phyloP scores from a whole-genome alignment of 2,329 filamentous ascomycete species.

The Cryphonectria radicalis region DNA sequence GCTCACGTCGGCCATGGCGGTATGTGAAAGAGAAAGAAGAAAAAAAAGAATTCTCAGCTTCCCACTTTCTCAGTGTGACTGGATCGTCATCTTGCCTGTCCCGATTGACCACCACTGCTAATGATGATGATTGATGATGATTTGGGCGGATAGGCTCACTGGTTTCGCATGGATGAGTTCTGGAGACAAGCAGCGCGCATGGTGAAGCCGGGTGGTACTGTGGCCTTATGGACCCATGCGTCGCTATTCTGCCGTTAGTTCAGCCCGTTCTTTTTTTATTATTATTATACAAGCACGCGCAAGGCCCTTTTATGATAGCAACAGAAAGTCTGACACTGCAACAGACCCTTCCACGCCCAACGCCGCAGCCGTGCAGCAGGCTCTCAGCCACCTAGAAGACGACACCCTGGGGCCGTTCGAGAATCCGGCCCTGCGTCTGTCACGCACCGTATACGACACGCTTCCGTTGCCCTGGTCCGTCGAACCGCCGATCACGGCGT shows the following conservation, averaged over 20 bases:
- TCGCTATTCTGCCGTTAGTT: slow-evolving; percentile 34
- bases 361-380: slow-evolving; percentile 40
- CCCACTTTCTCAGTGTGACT: too few species aligned
- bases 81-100: too few species aligned
- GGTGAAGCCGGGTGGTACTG: slow-evolving; percentile 52
- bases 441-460: slow-evolving; percentile 43
- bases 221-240: slow-evolving; percentile 48
- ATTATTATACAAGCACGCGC: neutral
- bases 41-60: too few species aligned
- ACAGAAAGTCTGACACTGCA: neutral
- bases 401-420: slow-evolving; percentile 43
- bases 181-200: slow-evolving; percentile 48
- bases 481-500: slow-evolving; percentile 26
- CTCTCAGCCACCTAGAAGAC: slow-evolving; percentile 43
- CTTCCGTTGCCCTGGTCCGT: slow-evolving; percentile 50
- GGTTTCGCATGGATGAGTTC: slow-evolving; percentile 54
- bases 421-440: slow-evolving; percentile 42
- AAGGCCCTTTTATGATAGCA: too few species aligned
- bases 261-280: neutral
- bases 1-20: slow-evolving; percentile 35
- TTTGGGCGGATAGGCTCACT: slow-evolving; percentile 44
- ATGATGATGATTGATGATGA: neutral
- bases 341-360: slow-evolving; percentile 43
- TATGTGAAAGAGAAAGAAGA: slow-evolving; percentile 10
- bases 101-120: neutral